Evolutionary conservation across 495 filamentous ascomycete genomes (phyloP), one percentile per base, ranked within the genome.

Genomic region (Diplogelasinospora grovesii): DNA sequence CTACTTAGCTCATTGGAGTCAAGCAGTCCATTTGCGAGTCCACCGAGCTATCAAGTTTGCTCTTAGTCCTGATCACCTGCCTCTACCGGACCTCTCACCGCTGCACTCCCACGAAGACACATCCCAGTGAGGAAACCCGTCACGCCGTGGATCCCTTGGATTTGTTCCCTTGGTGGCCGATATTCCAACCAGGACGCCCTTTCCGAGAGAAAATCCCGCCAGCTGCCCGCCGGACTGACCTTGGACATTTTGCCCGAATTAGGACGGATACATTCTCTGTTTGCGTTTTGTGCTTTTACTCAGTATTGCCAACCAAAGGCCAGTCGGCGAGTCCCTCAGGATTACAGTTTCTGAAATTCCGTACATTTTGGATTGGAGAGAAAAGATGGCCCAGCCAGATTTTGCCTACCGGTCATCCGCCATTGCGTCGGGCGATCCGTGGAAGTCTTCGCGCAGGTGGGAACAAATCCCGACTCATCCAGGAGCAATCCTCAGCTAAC

Each of bases 401-500:
- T 61, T 64, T 59, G 54, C 52, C 34, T 68, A 68, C 48, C 61
- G 60, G 48, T 43, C 53, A 36, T 34, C 57, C 14, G 54, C 64
- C 51, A 50, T 50, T 34, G 59, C 57, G 52, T 53, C 67, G 35
- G 63, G 60, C 52, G 66, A 68, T 45, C 56, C 65, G 45, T 71
- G 68, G 68, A 52, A 53, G 21, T 43, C 65, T 43, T 53, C 66
- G 45, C 63, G 63, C 57, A 71, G 68, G 68, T 71, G 66, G 61
- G 68, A 58, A 61, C 51, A 56, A 52, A 44, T 53, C 48, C 54
- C 47, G 39, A 53, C 41, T 41, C 34, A 43, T 43, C 42, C 52
- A 57, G 46, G 45, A 57, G 49, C 41, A n/a, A n/a, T n/a, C n/a
- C n/a, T n/a, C 35, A 54, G 53, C 60, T 57, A 45, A 66, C 62